Evolutionary conservation across 2,329 filamentous ascomycete genomes (phyloP), one percentile per base, ranked within the genome.

Genomic region (Arthrobotrys sinensis): DNA sequence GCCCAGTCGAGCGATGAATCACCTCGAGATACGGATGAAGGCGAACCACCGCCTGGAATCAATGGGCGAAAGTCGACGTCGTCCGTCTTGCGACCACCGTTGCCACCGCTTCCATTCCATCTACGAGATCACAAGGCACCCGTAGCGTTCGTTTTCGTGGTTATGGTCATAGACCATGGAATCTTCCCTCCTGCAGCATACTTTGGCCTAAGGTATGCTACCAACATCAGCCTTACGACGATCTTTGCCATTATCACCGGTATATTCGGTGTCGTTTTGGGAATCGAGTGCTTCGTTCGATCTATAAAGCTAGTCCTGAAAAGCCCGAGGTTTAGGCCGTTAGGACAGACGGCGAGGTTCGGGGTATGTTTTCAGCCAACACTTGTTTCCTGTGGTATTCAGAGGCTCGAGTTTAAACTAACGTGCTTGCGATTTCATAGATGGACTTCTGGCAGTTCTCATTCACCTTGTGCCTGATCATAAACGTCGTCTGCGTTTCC

Each of bases 401-500:
- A 28, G 19, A 24, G 4, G 1, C 3, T 28, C n/a, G 24, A 4
- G 43, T 19, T 11, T 55, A 8, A 32, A 14, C 57, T 69, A 64
- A 67, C 43, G 16, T 57, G 4, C 24, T 1, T 14, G 8, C 4
- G 4, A 28, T 38, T 11, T 36, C 16, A 43, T 60, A 79, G 76
- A 75, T 79, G 69, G 76, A 79, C 32, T 79, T 73, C 38, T 79
- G 68, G 69, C 76, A 79, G 34, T 79, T 55, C 24, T 75, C 63
- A 0, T 70, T 75, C 34, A 70, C 69, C 14, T 12, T 32, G 3
- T 79, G 69, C 16, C 64, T 79, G 0, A 73, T 79, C 48, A 70
- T 79, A 21, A 79, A 79, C n/a, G 76, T 79, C 38, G 24, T 79
- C 50, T 79, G 68, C 28, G 70, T 79, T 12, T 69, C 70, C 21